phyloP scores from a whole-genome alignment of 2,329 filamentous ascomycete species.

The Aspergillus sp. region DNA sequence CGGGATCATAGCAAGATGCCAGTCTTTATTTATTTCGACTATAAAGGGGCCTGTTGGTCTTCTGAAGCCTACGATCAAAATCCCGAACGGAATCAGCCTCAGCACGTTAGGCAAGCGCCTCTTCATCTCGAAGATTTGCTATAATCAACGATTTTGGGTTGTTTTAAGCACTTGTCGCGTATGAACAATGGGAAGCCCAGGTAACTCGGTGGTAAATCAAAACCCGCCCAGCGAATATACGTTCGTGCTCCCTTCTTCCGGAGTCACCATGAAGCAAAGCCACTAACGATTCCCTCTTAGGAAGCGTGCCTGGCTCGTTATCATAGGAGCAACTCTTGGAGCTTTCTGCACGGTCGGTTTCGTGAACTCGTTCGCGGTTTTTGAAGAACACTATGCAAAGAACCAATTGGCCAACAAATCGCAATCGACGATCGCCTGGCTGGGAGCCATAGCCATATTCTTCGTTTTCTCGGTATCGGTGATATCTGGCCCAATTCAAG shows the following conservation, averaged over 20 bases:
- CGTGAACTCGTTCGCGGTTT: constrained; percentile 38
- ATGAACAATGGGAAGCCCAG: too few relatives aligned
- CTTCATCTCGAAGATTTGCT: neutral
- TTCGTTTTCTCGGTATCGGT: constrained; percentile 31
- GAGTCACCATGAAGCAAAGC: too few relatives aligned
- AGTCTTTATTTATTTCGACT: neutral
- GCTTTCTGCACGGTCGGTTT: constrained; percentile 41
- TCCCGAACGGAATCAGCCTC: too few relatives aligned
- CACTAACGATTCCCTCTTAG: constrained; percentile 14
- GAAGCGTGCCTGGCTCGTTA: constrained; percentile 24
- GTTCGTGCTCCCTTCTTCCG: constrained; percentile 9
- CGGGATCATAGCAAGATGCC: neutral
- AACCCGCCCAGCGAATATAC: constrained; percentile 24
- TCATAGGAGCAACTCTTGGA: constrained; percentile 30
- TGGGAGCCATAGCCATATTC: constrained; percentile 33
- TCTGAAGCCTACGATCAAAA: neutral
- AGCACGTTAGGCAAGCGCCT: neutral
- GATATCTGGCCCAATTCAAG: constrained; percentile 30
- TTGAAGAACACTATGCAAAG: constrained; percentile 33
- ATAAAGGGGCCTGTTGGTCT: neutral
- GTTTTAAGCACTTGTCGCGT: too few relatives aligned
- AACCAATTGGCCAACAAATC: constrained; percentile 25
- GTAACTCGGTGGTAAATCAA: neutral
- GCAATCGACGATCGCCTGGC: constrained; percentile 34
- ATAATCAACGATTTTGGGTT: too few relatives aligned